Percentiles rank a stretch among this genome's conserved stretches.
phyloP scores from a whole-genome alignment of 2,329 filamentous ascomycete genomes.

The Coleophoma cylindrospora region DNA sequence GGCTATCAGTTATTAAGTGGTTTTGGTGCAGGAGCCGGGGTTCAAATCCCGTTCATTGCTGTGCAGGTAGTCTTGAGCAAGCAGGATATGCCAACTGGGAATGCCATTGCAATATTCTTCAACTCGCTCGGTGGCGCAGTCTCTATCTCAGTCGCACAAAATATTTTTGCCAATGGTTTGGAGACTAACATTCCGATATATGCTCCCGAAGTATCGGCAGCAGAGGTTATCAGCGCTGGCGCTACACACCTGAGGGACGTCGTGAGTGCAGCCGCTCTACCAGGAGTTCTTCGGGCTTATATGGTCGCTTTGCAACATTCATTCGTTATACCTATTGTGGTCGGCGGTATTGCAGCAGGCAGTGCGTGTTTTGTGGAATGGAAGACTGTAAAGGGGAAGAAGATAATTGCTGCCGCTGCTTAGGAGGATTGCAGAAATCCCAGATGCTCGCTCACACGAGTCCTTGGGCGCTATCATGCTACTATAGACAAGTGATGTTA shows the following conservation, averaged over 20 bases:
- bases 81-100: constrained; percentile 48
- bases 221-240: constrained; percentile 34
- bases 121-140: constrained; percentile 56
- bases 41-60: constrained; percentile 47
- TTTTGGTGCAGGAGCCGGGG: constrained; percentile 37
- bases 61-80: constrained; percentile 43
- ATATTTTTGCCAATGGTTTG: constrained; percentile 32
- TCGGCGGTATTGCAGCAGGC: constrained; percentile 19
- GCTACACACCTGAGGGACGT: constrained; percentile 33
- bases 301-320: constrained; percentile 17
- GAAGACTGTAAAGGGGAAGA: constrained; percentile 27
- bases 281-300: constrained; percentile 36
- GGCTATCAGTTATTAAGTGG: constrained; percentile 47
- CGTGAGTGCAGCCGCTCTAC: constrained; percentile 27
- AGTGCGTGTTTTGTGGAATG: constrained; percentile 24
- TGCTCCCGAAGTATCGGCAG: constrained; percentile 24
- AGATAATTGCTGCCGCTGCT: constrained; percentile 16
- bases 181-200: constrained; percentile 18
- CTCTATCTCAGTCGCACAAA: constrained; percentile 52
- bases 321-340: constrained; percentile 23
- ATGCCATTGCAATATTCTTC: constrained; percentile 51
- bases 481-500: too few relatives aligned
- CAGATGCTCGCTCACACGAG: too few relatives aligned
- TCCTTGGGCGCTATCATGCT: too few relatives aligned
- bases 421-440: background rate